A percentile compares a stretch with the other conserved stretches of the same genome.
These are phyloP conservation scores for Primulina eburnea DNA, from an alignment of 257 asterid species.

Conservation along the genomic window DNA sequence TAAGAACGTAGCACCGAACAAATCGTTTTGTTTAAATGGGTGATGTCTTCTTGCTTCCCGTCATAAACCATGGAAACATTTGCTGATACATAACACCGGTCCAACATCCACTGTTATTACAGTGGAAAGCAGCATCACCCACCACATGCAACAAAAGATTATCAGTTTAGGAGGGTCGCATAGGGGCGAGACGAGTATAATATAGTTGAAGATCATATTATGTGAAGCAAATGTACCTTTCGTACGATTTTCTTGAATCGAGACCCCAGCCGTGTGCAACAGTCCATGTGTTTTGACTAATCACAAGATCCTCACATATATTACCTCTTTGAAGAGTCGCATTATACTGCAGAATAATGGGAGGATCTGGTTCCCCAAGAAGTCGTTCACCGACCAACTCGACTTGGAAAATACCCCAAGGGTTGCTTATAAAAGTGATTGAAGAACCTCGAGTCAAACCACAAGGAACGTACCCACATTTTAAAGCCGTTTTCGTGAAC, in stretches of 20 bases:
- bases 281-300: slow-evolving; percentile 98
- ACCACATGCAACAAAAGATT: slow-evolving; percentile 22
- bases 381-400: slow-evolving; percentile 92
- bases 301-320: slow-evolving; percentile 87
- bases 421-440: slow-evolving; percentile 87
- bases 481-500: slow-evolving; percentile 50
- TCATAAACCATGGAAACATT: slow-evolving; percentile 47
- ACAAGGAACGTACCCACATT: slow-evolving; percentile 79
- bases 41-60: slow-evolving; percentile 62
- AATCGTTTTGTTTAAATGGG: slow-evolving; percentile 84
- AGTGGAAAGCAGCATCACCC: slow-evolving; percentile 24
- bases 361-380: slow-evolving; percentile 99
- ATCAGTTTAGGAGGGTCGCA: slow-evolving; percentile 3
- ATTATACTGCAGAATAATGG: slow-evolving; percentile 85
- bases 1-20: slow-evolving; percentile 85
- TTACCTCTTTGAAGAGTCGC: slow-evolving; percentile 90
- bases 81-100: slow-evolving; percentile 64
- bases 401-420: slow-evolving; percentile 80
- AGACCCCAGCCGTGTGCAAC: slow-evolving; percentile 92
- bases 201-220: neutral
- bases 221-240: slow-evolving; percentile 47
- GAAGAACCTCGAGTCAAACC: slow-evolving; percentile 98
- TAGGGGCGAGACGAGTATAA: slow-evolving; percentile 9
- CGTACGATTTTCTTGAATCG: slow-evolving; percentile 52
- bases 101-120: slow-evolving; percentile 79